Evolutionary conservation across 2,329 filamentous ascomycete genomes (phyloP).

Genomic region (Thielaviopsis musarum): DNA sequence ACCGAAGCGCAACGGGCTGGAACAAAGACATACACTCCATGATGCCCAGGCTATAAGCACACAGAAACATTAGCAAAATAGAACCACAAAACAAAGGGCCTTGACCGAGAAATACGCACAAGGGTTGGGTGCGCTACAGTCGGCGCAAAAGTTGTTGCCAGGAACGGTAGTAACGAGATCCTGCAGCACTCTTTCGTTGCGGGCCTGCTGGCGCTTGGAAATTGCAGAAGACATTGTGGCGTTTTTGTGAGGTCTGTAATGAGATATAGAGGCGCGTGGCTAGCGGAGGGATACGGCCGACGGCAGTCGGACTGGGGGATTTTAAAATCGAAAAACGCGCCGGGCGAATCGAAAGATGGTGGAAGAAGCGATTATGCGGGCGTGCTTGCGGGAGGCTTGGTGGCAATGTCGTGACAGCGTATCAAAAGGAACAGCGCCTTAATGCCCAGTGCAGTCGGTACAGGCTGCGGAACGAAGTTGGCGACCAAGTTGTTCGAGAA

Average conservation of each 20-base stretch:
- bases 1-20: not conserved
- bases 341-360: not conserved
- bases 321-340: not conserved
- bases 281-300: not conserved
- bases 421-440: not conserved
- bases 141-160: slow-evolving; percentile 86
- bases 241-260: not conserved
- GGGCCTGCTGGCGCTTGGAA: slow-evolving; percentile 82
- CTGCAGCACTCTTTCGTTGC: slow-evolving; percentile 83
- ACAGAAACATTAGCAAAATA: slow-evolving; percentile 9
- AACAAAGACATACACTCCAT: slow-evolving; percentile 59
- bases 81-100: not conserved
- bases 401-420: not conserved
- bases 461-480: not conserved
- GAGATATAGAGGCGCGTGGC: not conserved
- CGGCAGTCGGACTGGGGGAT: not conserved
- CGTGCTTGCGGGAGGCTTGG: not conserved
- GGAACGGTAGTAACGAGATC: slow-evolving; percentile 69
- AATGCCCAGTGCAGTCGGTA: not conserved
- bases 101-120: slow-evolving; percentile 34
- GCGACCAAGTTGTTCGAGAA: not conserved
- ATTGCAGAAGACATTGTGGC: slow-evolving; percentile 10
- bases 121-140: slow-evolving; percentile 84
- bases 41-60: slow-evolving; percentile 65
- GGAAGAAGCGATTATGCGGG: no score